Evolutionary conservation across 768 basidiomycete genomes (phyloP).

Genomic region (Calvatia gigantea): DNA sequence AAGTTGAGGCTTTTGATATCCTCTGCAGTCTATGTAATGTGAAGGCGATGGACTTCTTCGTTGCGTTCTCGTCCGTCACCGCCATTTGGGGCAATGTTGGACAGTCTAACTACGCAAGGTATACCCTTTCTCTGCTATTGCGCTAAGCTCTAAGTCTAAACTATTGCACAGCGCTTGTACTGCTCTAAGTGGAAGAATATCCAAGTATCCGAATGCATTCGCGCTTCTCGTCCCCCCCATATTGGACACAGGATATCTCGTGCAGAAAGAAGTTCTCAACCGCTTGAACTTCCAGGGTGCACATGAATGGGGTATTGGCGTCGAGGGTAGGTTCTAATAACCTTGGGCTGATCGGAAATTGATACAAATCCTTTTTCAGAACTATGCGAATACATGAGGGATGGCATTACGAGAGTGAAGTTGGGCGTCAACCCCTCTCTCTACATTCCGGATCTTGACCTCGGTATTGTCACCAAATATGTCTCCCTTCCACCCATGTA

Average conservation of each 20-base stretch:
- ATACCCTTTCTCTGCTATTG: background rate
- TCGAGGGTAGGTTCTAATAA: slow-evolving; percentile 13
- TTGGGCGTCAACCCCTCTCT: slow-evolving; percentile 17
- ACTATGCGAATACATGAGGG: slow-evolving; percentile 27
- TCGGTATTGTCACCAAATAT: slow-evolving; percentile 22
- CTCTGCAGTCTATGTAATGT: slow-evolving; percentile 24
- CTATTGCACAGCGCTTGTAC: slow-evolving; percentile 27
- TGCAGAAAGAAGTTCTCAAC: slow-evolving; percentile 11
- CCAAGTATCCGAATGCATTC: slow-evolving; percentile 25
- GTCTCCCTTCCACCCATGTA: slow-evolving; percentile 19
- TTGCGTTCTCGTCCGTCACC: slow-evolving; percentile 30
- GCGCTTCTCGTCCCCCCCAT: slow-evolving; percentile 29
- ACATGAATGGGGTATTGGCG: slow-evolving; percentile 15
- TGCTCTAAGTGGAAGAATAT: slow-evolving; percentile 23
- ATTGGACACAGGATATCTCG: slow-evolving; percentile 21
- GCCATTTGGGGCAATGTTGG: slow-evolving; percentile 30
- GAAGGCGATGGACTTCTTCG: slow-evolving; percentile 29
- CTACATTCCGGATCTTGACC: slow-evolving; percentile 32
- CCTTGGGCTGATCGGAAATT: background rate
- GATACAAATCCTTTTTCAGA: slow-evolving; percentile 13
- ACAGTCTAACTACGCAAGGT: slow-evolving; percentile 37
- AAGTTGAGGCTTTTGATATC: slow-evolving; percentile 24
- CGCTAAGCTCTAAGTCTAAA: background rate
- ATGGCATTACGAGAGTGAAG: slow-evolving; percentile 26
- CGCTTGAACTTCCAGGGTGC: slow-evolving; percentile 10